Evolutionary conservation across 208 protist species (phyloP).

Genomic region (Phytomonas sp.): DNA sequence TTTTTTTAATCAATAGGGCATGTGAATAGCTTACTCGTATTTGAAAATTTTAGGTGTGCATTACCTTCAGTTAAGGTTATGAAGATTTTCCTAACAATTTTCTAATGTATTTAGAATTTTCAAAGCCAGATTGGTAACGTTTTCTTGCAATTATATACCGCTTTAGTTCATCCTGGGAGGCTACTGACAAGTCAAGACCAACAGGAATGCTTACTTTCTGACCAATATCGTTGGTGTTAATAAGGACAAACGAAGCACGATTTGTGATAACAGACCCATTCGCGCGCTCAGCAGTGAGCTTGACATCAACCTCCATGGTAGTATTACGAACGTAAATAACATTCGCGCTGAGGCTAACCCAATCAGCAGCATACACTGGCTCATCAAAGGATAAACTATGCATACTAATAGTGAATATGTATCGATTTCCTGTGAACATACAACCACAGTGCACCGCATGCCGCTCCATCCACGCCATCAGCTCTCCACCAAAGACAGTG

Average conservation of each 20-base stretch:
- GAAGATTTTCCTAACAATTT: conserved; percentile 2
- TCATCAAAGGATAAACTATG: conserved; percentile 82
- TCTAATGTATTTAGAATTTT: conserved; percentile 4
- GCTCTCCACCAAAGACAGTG: conserved; percentile 88
- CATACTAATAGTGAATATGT: conserved; percentile 88
- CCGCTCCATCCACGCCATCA: conserved; percentile 90
- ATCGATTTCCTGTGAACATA: conserved; percentile 81
- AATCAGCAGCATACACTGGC: conserved; percentile 80
- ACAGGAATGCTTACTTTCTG: conserved; percentile 58
- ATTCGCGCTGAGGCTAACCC: conserved; percentile 73
- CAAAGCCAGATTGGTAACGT: conserved; percentile 43
- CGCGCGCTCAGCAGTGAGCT: conserved; percentile 51
- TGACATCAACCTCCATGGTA: conserved; percentile 88
- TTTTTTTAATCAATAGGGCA: not conserved
- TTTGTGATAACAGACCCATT: conserved; percentile 64
- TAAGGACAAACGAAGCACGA: conserved; percentile 77
- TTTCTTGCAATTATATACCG: conserved; percentile 51
- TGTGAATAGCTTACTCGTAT: not conserved
- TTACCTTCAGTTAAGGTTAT: not conserved
- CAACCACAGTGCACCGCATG: conserved; percentile 81
- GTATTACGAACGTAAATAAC: conserved; percentile 86
- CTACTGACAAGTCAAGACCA: conserved; percentile 51
- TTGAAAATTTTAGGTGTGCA: not conserved
- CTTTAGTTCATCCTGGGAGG: conserved; percentile 67
- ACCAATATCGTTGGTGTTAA: conserved; percentile 83